Percentiles rank a stretch among this genome's conserved stretches.
Evolutionary conservation across 2,329 filamentous ascomycete genomes (phyloP).

Genomic region (Aaosphaeria pasadenensis): DNA sequence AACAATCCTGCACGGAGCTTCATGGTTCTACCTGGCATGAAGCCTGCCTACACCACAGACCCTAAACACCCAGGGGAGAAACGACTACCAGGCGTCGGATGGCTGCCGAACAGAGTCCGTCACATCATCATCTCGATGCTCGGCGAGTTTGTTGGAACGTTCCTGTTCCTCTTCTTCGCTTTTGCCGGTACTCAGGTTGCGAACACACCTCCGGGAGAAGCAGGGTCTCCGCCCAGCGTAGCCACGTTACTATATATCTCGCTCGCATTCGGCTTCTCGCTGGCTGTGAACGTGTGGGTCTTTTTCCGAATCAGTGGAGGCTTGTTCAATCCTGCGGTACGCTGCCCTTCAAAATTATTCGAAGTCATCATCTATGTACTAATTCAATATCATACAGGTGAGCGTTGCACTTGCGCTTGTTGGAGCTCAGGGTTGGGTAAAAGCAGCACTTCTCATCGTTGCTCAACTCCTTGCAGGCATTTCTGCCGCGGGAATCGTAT

Average conservation of each 20-base stretch:
- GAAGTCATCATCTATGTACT: neutral
- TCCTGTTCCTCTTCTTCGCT: slow-evolving; percentile 40
- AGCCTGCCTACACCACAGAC: slow-evolving; percentile 28
- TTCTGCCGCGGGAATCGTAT: slow-evolving; percentile 44
- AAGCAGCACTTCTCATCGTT: slow-evolving; percentile 43
- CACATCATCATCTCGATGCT: slow-evolving; percentile 47
- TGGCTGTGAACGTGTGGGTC: slow-evolving; percentile 40
- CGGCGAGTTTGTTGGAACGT: slow-evolving; percentile 41
- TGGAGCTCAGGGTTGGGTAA: slow-evolving; percentile 46
- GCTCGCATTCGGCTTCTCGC: slow-evolving; percentile 35
- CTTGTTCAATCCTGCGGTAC: slow-evolving; percentile 39
- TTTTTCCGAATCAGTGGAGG: slow-evolving; percentile 40
- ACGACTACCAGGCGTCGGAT: slow-evolving; percentile 38
- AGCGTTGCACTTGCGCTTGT: slow-evolving; percentile 48
- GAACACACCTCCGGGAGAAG: slow-evolving; percentile 25
- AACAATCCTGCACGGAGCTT: slow-evolving; percentile 31
- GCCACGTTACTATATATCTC: slow-evolving; percentile 33
- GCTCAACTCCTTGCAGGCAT: slow-evolving; percentile 47
- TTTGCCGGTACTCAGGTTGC: slow-evolving; percentile 39
- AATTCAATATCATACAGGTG: slow-evolving; percentile 27
- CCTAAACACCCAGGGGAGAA: slow-evolving; percentile 33
- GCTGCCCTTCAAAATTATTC: slow-evolving; percentile 7
- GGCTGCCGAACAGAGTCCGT: slow-evolving; percentile 42
- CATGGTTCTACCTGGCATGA: slow-evolving; percentile 40
- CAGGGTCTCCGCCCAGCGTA: slow-evolving; percentile 18